Evolutionary conservation across 2,329 filamentous ascomycete species (phyloP).

Genomic region (Verticillium tricorpus): DNA sequence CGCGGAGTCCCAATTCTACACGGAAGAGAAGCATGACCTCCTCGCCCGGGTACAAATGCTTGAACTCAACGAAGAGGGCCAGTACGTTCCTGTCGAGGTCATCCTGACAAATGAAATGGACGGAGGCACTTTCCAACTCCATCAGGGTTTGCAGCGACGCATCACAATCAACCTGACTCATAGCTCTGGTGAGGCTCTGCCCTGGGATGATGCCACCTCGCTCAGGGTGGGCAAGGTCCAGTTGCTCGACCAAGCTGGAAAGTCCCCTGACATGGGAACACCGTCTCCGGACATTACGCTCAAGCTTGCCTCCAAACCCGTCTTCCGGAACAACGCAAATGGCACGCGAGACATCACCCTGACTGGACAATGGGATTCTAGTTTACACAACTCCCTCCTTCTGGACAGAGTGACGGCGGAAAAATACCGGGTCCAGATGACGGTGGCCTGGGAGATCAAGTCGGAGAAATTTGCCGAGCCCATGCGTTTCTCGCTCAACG

Average conservation of each 20-base stretch:
- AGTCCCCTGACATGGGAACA: slow-evolving; percentile 72
- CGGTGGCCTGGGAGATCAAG: slow-evolving; percentile 78
- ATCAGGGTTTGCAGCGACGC: slow-evolving; percentile 87
- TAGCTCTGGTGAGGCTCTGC: slow-evolving; percentile 80
- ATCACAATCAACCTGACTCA: slow-evolving; percentile 87
- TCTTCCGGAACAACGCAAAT: slow-evolving; percentile 80
- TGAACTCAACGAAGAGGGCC: slow-evolving; percentile 85
- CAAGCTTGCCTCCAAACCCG: slow-evolving; percentile 71
- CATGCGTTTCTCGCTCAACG: slow-evolving; percentile 78
- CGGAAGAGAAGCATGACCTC: slow-evolving; percentile 89
- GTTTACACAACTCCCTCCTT: slow-evolving; percentile 83
- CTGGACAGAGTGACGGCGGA: slow-evolving; percentile 93
- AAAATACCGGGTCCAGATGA: slow-evolving; percentile 85
- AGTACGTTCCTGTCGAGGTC: slow-evolving; percentile 90
- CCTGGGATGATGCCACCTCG: slow-evolving; percentile 78
- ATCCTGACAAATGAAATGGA: slow-evolving; percentile 81
- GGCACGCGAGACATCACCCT: slow-evolving; percentile 84
- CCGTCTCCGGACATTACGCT: slow-evolving; percentile 70
- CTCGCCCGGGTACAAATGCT: slow-evolving; percentile 84
- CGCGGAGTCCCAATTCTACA: slow-evolving; percentile 87
- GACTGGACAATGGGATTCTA: slow-evolving; percentile 95
- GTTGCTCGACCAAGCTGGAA: slow-evolving; percentile 79
- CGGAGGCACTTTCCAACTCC: slow-evolving; percentile 86
- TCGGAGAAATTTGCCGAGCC: slow-evolving; percentile 82
- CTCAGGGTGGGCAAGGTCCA: slow-evolving; percentile 78